Base-by-base conservation (phyloP, 1,139 yeast species). In the Kodamaea ohmeri region DNA sequence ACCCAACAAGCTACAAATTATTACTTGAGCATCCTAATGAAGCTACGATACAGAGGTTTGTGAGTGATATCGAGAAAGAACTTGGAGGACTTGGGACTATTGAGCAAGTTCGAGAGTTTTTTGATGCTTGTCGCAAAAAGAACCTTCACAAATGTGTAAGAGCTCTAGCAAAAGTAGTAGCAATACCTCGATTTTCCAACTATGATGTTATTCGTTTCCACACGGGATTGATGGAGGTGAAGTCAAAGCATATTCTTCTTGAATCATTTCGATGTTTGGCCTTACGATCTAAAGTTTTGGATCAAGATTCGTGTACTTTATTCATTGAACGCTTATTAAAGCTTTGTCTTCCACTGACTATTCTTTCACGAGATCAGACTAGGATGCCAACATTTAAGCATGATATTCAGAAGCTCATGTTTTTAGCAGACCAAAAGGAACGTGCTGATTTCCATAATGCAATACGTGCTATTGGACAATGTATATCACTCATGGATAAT, bases 391-490 rank as follows among this genome's bases (percentile, higher is more conserved):
- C 17, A 20, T 36, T 26, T 22, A 35, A 24, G 19, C 49, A 53
- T 34, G 58, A 52, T 29, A 53, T 60, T 30, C 54, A 52, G 22
- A 35, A 38, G 21, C 37, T 52, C 15, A 44, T 48, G 25, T 14
- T 33, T 13, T 33, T 42, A 18, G 45, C 54, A 13, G 45, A 47
- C 3, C 16, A 37, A 16, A 30, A 29, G 0, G 56, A 60, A 31
- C 54, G 44, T 25, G 53, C 52, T 3, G 47, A 46, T 20, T 58
- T 62, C 36, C 65, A 58, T 43, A 55, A 56, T 37, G 41, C 55
- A 2, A 38, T 66, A 5, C 44, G 67, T 27, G 53, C 63, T 4
- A 36, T 63, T 16, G 64, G 59, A 1, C 69, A 65, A 41, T 44
- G 60, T n/a, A 31, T 65, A 6, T 59, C 71, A 1, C 42, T 52